These are phyloP conservation scores for Melampsora americana DNA, from an alignment of 1,284 basidiomycete species.

Conservation along the genomic window DNA sequence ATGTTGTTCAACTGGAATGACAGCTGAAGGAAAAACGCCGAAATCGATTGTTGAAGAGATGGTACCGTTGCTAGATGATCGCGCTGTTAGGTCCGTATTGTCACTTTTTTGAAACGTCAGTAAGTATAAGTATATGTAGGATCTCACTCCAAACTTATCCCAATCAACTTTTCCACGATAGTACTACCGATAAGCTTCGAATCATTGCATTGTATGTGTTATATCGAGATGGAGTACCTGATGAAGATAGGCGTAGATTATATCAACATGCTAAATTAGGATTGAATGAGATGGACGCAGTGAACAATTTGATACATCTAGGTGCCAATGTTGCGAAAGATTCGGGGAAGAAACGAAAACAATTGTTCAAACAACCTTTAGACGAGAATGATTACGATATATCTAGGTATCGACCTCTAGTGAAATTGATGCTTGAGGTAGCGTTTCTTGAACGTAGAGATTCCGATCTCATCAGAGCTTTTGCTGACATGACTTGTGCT, in stretches of 20 bases:
- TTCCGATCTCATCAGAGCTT: background rate
- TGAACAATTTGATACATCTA: slow-evolving; percentile 79
- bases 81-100: slow-evolving; percentile 60
- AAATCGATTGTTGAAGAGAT: slow-evolving; percentile 95
- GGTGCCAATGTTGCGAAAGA: slow-evolving; percentile 79
- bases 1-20: slow-evolving; percentile 81
- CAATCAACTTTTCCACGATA: background rate
- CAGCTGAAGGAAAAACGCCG: slow-evolving; percentile 81
- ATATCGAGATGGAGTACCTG: slow-evolving; percentile 91
- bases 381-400: slow-evolving; percentile 89
- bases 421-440: slow-evolving; percentile 74
- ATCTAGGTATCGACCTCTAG: slow-evolving; percentile 83
- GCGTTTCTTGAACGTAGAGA: background rate
- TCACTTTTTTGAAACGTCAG: background rate
- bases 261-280: slow-evolving; percentile 94
- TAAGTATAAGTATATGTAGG: too few species aligned
- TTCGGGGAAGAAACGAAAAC: slow-evolving; percentile 49
- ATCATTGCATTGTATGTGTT: slow-evolving; percentile 96
- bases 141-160: background rate
- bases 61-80: slow-evolving; percentile 89
- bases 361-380: slow-evolving; percentile 62
- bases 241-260: slow-evolving; percentile 87
- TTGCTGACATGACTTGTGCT: background rate
- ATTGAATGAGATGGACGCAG: slow-evolving; percentile 85
- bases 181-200: slow-evolving; percentile 75